Evolutionary conservation across 148 eudicot species (phyloP), one percentile per base, ranked within the genome.

Genomic region (Oxyria digyna): DNA sequence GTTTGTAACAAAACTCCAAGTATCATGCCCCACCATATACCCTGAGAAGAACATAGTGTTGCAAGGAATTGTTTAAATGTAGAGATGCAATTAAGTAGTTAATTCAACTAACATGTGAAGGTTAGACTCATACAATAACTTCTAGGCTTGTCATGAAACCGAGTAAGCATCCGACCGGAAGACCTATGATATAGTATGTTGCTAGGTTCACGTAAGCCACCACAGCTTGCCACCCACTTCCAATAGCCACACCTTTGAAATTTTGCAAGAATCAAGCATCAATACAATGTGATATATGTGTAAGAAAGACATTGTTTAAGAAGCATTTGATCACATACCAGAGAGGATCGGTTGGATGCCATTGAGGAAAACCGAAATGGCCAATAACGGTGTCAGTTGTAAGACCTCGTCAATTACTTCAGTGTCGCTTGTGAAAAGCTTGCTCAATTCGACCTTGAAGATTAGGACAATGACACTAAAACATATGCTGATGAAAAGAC

Each of bases 161-260:
- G 40, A 84, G 14, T 18, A 81, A 10, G 33, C 82, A 76, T 20
- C 79, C 73, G 32, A 77, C 59, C 4, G 87, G 87, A 55, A 81
- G 62, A 15, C 87, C 87, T 64, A 84, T 40, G 0, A 78, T 10
- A 35, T 76, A 81, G 68, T 84, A 84, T 23, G 79, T 72, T 2
- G 67, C 76, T 0, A 81, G 46, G 43, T 84, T 84, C 42, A 84
- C 79, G 68, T 75, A 76, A 26, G 83, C 83, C 7, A 84, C 78
- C 33, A 69, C 32, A 46, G 74, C 54, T 72, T 84, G 88, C 88
- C 85, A 81, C 64, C 88, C 88, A 48, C 83, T 82, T 13, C 87
- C 87, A 52, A 75, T 79, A 8, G 87, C 87, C 45, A 83, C 84
- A 33, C 87, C 86, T 52, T 21, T 23, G 17, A n/a, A 52, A n/a